A percentile compares a stretch with the other conserved stretches of the same genome.
These are phyloP conservation scores for Hymenochaete sp. DNA, from an alignment of 1,284 basidiomycete genomes.

Conservation along the genomic window DNA sequence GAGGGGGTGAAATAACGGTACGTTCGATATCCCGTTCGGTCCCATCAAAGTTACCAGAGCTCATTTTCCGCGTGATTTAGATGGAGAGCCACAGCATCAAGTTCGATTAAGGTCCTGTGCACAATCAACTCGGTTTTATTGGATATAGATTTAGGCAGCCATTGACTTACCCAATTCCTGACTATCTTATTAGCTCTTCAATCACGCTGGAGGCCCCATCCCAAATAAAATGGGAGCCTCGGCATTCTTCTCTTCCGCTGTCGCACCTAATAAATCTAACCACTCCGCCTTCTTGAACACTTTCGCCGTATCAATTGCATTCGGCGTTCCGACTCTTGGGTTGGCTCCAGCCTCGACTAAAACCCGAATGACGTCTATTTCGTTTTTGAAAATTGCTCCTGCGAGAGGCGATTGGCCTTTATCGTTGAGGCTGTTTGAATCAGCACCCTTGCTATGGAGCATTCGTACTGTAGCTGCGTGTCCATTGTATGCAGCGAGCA, in stretches of 20 bases:
- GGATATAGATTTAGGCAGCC: not conserved
- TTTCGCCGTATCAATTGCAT: conserved; percentile 61
- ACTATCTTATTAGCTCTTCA: too few relatives aligned
- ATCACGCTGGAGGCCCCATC: conserved; percentile 4
- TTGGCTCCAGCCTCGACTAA: conserved; percentile 62
- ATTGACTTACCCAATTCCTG: not conserved
- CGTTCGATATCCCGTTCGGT: conserved; percentile 23
- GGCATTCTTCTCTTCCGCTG: conserved; percentile 36
- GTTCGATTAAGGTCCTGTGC: conserved; percentile 33
- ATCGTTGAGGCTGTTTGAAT: conserved; percentile 69
- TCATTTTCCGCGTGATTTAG: conserved; percentile 31
- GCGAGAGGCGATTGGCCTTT: conserved; percentile 73
- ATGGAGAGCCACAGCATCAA: conserved; percentile 81
- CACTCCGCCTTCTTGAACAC: conserved; percentile 54
- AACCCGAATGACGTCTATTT: conserved; percentile 51
- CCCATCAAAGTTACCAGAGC: conserved; percentile 1
- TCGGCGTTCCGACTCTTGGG: conserved; percentile 60
- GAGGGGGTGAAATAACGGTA: conserved; percentile 87
- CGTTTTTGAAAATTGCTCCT: conserved; percentile 74
- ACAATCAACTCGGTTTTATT: not conserved
- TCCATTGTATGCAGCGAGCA: conserved; percentile 78
- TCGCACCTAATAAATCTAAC: conserved; percentile 46
- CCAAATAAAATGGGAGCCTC: conserved; percentile 7
- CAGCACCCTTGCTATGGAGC: conserved; percentile 50
- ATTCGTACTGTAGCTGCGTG: conserved; percentile 48